These are phyloP conservation scores for Blumeria hordei DNA, from an alignment of 2,329 filamentous ascomycete genomes.

Conservation along the genomic window DNA sequence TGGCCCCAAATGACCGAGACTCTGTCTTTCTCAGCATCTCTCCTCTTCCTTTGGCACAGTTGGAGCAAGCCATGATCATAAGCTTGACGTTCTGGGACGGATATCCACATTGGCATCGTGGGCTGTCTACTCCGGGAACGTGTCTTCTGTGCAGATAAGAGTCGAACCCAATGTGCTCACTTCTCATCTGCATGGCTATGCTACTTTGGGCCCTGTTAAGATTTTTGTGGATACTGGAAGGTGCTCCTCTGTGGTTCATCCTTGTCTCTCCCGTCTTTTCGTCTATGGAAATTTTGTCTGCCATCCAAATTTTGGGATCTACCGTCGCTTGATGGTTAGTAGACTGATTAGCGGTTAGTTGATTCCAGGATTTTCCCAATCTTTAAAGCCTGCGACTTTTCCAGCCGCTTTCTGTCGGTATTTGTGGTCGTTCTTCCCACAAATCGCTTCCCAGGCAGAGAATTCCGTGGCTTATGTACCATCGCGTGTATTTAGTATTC, in stretches of 20 bases:
- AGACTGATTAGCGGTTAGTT: not conserved
- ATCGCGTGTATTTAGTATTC: not conserved
- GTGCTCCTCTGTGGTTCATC: not conserved
- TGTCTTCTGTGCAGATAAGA: not conserved
- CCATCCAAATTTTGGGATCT: not conserved
- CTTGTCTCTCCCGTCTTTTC: not conserved
- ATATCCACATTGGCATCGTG: conserved; percentile 1
- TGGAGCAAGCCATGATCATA: not conserved
- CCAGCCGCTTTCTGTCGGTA: not conserved
- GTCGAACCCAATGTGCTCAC: not conserved
- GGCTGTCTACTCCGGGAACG: not conserved
- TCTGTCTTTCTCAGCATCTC: too few species aligned
- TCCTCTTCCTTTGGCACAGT: not conserved
- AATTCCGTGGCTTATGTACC: not conserved
- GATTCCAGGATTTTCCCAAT: not conserved
- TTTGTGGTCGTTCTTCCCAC: not conserved
- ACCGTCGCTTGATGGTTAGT: not conserved
- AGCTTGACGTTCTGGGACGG: not conserved
- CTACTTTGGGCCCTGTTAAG: not conserved
- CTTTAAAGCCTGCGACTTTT: not conserved
- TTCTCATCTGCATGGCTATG: not conserved
- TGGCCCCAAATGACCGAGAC: too few species aligned
- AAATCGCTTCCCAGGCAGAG: not conserved
- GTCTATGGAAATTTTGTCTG: not conserved
- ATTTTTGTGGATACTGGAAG: not conserved